Conservation (phyloP, 2,329 filamentous ascomycete genomes). For the Fusarium subglutinans region DNA sequence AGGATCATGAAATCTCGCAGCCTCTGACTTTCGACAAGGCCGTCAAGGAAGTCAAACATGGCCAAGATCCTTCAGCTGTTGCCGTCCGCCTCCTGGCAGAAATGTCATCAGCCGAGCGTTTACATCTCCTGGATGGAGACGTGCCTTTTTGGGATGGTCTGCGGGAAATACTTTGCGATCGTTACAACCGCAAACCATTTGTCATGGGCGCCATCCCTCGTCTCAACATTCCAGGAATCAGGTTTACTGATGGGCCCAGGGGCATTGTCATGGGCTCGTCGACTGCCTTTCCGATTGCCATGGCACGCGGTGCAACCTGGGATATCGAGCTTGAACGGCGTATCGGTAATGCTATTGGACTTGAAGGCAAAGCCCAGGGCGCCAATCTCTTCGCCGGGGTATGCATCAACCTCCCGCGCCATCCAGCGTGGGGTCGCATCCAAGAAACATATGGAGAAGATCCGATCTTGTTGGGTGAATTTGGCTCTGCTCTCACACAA, state of each 20-base stretch:
- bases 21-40: background rate
- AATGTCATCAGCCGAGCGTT: background rate
- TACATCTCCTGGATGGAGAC: constrained; percentile 15
- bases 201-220: constrained; percentile 27
- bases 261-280: constrained; percentile 22
- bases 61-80: background rate
- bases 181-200: constrained; percentile 1
- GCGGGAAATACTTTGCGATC: background rate
- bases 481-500: constrained; percentile 23
- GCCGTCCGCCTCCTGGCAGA: background rate
- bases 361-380: constrained; percentile 25
- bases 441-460: constrained; percentile 40
- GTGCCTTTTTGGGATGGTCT: constrained; percentile 8
- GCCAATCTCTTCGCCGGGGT: constrained; percentile 36
- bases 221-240: constrained; percentile 25
- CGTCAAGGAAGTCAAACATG: background rate
- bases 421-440: constrained; percentile 38
- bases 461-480: constrained; percentile 30
- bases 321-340: constrained; percentile 27
- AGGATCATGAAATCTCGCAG: background rate
- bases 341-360: constrained; percentile 33
- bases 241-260: constrained; percentile 29
- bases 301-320: constrained; percentile 38
- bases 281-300: constrained; percentile 31
- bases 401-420: constrained; percentile 36